Conservation (phyloP, 305 asterid species). For the Plantago rigida region DNA sequence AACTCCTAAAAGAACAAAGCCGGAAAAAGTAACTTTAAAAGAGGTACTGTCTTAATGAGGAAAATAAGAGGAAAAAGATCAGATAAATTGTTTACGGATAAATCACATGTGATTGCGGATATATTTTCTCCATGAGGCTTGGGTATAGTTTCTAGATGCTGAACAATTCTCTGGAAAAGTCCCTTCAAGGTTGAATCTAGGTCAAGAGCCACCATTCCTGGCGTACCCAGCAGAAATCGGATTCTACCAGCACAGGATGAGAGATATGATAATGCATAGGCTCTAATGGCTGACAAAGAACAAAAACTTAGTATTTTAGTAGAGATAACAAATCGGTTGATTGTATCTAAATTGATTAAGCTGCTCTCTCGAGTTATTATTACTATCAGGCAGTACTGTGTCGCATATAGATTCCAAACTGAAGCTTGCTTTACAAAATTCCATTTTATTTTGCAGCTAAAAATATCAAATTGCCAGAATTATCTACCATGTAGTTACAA, state of each 20-base stretch:
- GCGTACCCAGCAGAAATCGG: slow-evolving; percentile 90
- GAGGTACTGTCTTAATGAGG: slow-evolving; percentile 11
- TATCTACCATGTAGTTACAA: slow-evolving; percentile 2
- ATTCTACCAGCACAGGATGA: slow-evolving; percentile 96
- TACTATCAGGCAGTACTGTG: slow-evolving; percentile 2
- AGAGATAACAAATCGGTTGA: slow-evolving; percentile 15
- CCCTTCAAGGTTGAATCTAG: slow-evolving; percentile 82
- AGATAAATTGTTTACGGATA: slow-evolving; percentile 62
- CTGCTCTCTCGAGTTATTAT: slow-evolving; percentile 3
- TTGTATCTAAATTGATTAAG: slow-evolving; percentile 17
- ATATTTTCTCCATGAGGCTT: slow-evolving; percentile 92
- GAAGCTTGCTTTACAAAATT: slow-evolving; percentile 13
- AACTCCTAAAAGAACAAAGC: slow-evolving; percentile 51
- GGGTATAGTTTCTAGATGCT: slow-evolving; percentile 87
- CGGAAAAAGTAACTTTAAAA: background rate
- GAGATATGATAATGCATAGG: slow-evolving; percentile 89
- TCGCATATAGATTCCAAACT: slow-evolving; percentile 4
- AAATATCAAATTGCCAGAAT: slow-evolving; percentile 5
- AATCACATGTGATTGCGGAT: slow-evolving; percentile 76
- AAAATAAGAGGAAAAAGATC: slow-evolving; percentile 11
- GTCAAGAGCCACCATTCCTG: slow-evolving; percentile 99
- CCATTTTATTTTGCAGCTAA: slow-evolving; percentile 2
- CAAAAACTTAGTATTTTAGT: slow-evolving; percentile 20
- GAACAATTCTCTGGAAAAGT: slow-evolving; percentile 78
- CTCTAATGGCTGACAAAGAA: slow-evolving; percentile 75